Evolutionary conservation across 2,329 filamentous ascomycete species (phyloP).

Genomic region (Pseudogymnoascus sp.): DNA sequence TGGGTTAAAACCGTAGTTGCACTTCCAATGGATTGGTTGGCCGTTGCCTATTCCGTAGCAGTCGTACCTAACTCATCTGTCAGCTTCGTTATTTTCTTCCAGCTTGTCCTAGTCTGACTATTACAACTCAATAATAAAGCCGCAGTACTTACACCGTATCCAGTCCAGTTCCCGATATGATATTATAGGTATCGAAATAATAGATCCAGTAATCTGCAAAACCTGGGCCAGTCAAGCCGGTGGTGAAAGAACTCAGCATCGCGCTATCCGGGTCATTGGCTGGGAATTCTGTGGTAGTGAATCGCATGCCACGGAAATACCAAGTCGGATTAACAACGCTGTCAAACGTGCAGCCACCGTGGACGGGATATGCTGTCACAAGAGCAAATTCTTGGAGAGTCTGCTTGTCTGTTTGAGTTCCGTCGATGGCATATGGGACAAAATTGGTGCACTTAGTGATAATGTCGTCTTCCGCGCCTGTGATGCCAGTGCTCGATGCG

Average conservation of each 20-base stretch:
- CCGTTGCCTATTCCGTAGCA: background rate
- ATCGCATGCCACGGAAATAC: background rate
- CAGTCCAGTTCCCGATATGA: background rate
- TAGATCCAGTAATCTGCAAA: background rate
- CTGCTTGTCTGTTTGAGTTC: background rate
- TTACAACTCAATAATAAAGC: background rate
- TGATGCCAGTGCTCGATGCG: background rate
- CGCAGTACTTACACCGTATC: background rate
- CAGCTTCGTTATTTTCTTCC: background rate
- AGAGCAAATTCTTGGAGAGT: background rate
- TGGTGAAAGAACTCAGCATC: background rate
- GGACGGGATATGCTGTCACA: background rate
- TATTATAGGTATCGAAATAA: background rate
- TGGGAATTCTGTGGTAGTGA: background rate
- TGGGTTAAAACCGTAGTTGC: background rate
- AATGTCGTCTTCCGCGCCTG: background rate
- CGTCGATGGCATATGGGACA: background rate
- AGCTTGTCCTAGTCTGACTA: background rate
- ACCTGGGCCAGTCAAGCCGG: background rate
- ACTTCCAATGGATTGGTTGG: background rate
- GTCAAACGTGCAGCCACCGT: background rate
- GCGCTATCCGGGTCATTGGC: background rate
- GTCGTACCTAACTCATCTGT: background rate
- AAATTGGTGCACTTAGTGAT: background rate
- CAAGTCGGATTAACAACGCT: background rate